Conservation (phyloP, 306 rosid genomes). For the Inga laurina region DNA sequence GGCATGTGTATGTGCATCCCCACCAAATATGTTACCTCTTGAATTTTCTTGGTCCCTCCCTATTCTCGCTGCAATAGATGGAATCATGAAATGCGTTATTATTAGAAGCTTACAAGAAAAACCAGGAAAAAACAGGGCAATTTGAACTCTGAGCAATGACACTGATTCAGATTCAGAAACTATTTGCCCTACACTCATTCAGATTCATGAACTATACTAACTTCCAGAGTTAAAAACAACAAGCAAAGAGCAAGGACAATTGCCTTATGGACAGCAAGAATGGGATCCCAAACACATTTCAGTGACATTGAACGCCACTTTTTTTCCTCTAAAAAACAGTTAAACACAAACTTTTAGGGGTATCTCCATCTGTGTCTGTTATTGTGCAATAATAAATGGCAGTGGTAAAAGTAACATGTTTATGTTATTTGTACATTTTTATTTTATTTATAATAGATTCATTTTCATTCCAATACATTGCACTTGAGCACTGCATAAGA, state of each 20-base stretch:
- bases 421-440: background rate
- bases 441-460: background rate
- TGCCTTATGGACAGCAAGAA: background rate
- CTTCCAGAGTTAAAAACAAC: background rate
- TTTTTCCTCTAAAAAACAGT: background rate
- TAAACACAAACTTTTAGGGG: background rate
- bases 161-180: slow-evolving; percentile 17
- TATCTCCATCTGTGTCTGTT: background rate
- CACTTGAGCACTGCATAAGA: background rate
- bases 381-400: background rate
- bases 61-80: slow-evolving; percentile 43
- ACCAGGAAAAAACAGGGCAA: background rate
- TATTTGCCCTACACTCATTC: background rate
- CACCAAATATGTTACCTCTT: slow-evolving; percentile 19
- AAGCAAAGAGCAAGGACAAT: slow-evolving; percentile 12
- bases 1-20: slow-evolving; percentile 6
- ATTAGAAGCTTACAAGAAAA: slow-evolving; percentile 16
- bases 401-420: background rate
- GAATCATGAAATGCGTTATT: slow-evolving; percentile 21
- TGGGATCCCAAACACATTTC: slow-evolving; percentile 12
- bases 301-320: background rate
- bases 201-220: background rate
- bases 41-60: slow-evolving; percentile 30
- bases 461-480: background rate
- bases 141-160: slow-evolving; percentile 6